Conservation (phyloP, 2,329 filamentous ascomycete genomes). For the Microascus cirrosus region DNA sequence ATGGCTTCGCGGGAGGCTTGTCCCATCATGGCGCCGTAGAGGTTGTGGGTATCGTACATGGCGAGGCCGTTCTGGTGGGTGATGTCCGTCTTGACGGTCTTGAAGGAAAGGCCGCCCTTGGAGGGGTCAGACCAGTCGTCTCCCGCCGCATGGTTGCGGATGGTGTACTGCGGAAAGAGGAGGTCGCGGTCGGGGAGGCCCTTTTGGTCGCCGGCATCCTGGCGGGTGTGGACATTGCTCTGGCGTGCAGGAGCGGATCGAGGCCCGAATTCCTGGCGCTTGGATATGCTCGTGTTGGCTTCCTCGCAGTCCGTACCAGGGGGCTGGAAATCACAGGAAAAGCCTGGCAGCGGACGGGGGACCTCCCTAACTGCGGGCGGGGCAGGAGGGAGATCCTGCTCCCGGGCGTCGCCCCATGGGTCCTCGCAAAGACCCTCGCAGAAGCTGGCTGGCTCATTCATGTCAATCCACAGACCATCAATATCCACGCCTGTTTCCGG, state of each 20-base stretch:
- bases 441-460: constrained; percentile 33
- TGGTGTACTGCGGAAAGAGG: constrained; percentile 13
- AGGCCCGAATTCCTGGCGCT: not conserved
- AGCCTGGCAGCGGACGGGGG: constrained; percentile 10
- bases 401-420: constrained; percentile 17
- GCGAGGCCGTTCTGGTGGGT: constrained; percentile 55
- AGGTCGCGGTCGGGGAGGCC: constrained; percentile 13
- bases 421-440: constrained; percentile 13
- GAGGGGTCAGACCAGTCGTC: constrained; percentile 10
- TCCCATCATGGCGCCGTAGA: constrained; percentile 71
- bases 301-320: not conserved
- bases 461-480: constrained; percentile 68
- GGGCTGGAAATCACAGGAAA: not conserved
- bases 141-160: constrained; percentile 14
- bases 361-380: constrained; percentile 47
- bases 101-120: constrained; percentile 37
- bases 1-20: constrained; percentile 53
- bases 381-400: constrained; percentile 39
- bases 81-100: constrained; percentile 56
- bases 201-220: constrained; percentile 1
- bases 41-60: constrained; percentile 68
- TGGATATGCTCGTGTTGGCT: not conserved
- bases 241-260: not conserved
- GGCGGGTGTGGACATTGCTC: not conserved
- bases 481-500: constrained; percentile 56